phyloP scores from a whole-genome alignment of 2,329 filamentous ascomycete genomes.

The Botrytis byssoidea region DNA sequence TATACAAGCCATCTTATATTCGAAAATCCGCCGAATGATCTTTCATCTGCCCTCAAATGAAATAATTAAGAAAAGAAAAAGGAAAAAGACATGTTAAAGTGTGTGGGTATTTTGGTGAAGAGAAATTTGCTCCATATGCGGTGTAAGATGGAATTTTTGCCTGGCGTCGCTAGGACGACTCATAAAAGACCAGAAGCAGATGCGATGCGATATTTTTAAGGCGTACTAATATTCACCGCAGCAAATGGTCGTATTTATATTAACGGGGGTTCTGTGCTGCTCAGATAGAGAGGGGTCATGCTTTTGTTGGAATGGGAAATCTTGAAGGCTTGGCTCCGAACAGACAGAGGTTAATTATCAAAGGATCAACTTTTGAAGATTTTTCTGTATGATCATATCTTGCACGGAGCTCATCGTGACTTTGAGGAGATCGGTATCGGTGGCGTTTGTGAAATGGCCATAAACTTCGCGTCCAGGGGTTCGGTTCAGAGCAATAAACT shows the following conservation, averaged over 20 bases:
- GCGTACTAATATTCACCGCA: slow-evolving; percentile 3
- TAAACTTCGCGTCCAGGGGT: slow-evolving; percentile 57
- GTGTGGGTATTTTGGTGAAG: slow-evolving; percentile 13
- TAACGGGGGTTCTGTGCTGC: slow-evolving; percentile 16
- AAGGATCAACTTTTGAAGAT: slow-evolving; percentile 75
- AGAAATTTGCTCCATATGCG: slow-evolving; percentile 10
- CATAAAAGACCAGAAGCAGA: slow-evolving; percentile 5
- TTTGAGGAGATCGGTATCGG: slow-evolving; percentile 72
- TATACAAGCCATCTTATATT: slow-evolving; percentile 13
- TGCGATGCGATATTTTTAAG: neutral
- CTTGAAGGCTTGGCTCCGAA: slow-evolving; percentile 20
- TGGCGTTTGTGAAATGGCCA: slow-evolving; percentile 58
- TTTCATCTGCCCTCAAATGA: neutral
- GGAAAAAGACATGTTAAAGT: neutral
- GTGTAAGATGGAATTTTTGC: slow-evolving; percentile 7
- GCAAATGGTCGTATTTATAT: slow-evolving; percentile 1
- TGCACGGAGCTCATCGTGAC: slow-evolving; percentile 85
- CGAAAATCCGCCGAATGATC: neutral
- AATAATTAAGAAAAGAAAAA: slow-evolving; percentile 7
- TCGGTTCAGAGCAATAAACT: slow-evolving; percentile 74
- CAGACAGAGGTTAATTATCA: slow-evolving; percentile 42
- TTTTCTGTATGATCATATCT: slow-evolving; percentile 84
- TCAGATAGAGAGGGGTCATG: slow-evolving; percentile 8
- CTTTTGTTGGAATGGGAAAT: neutral
- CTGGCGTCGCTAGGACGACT: neutral